Percentiles rank a stretch among this genome's conserved stretches.
Conservation (phyloP, 1,284 basidiomycete genomes). For the Phellopilus nigrolimitatus region DNA sequence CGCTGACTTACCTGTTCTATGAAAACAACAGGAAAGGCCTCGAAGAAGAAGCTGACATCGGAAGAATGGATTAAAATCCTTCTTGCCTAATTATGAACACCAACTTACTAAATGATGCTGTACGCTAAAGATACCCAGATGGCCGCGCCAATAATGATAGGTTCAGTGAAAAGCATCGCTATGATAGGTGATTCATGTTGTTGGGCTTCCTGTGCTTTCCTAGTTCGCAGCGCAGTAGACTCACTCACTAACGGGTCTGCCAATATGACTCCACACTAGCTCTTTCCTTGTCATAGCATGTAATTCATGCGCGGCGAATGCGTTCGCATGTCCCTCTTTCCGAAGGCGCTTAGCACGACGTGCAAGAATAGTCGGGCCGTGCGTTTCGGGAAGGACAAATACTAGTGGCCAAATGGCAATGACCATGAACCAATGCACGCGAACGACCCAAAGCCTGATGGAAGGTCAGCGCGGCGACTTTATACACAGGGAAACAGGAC, state of each 20-base stretch:
- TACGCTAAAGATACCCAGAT: slow-evolving; percentile 28
- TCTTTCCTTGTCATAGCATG: slow-evolving; percentile 21
- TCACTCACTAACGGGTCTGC: slow-evolving; percentile 25
- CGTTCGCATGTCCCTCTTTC: slow-evolving; percentile 22
- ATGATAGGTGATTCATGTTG: background rate
- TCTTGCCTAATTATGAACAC: background rate
- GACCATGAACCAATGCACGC: slow-evolving; percentile 26
- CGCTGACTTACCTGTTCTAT: slow-evolving; percentile 21
- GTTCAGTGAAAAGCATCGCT: slow-evolving; percentile 29
- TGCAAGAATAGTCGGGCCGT: slow-evolving; percentile 26
- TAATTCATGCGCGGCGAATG: slow-evolving; percentile 26
- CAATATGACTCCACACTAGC: slow-evolving; percentile 23
- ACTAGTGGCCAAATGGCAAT: slow-evolving; percentile 25
- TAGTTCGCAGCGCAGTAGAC: background rate
- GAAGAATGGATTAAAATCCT: background rate
- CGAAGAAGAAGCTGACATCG: slow-evolving; percentile 26
- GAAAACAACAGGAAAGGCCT: slow-evolving; percentile 29
- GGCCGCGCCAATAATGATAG: slow-evolving; percentile 27
- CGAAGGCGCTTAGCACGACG: slow-evolving; percentile 23
- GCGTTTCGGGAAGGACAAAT: slow-evolving; percentile 27
- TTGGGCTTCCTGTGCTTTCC: too few relatives aligned
- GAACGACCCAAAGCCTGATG: slow-evolving; percentile 29
- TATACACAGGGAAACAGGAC: too few relatives aligned
- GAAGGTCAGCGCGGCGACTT: too few relatives aligned
- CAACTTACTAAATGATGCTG: slow-evolving; percentile 29